Conservation (phyloP, 768 basidiomycete species). For the Boletellus ananas region DNA sequence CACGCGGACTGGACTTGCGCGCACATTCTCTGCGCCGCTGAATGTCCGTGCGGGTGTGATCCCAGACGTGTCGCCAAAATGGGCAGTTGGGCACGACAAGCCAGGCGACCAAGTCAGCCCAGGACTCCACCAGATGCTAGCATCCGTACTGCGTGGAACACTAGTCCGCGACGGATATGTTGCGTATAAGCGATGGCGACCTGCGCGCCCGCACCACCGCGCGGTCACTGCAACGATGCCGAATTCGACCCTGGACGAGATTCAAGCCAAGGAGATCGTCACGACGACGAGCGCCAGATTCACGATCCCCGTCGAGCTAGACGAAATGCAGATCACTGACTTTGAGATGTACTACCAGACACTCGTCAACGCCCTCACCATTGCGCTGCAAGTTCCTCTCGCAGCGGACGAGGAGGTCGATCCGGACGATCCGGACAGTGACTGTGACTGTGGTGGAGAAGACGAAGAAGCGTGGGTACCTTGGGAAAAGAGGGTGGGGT, state of each 20-base stretch:
- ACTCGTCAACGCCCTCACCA: constrained; percentile 4
- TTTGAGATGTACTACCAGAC: constrained; percentile 16
- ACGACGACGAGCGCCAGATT: constrained; percentile 7
- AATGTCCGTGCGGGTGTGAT: background rate
- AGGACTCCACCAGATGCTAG: background rate
- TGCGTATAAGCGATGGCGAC: background rate
- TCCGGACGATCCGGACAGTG: constrained; percentile 3
- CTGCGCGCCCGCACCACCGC: background rate
- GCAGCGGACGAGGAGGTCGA: background rate
- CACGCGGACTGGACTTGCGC: constrained; percentile 13
- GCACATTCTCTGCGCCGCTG: constrained; percentile 3
- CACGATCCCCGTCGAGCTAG: constrained; percentile 6
- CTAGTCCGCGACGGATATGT: background rate
- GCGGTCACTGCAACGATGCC: constrained; percentile 4
- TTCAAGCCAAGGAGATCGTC: background rate
- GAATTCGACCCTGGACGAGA: constrained; percentile 3
- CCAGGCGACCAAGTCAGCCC: background rate
- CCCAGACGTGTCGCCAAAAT: background rate
- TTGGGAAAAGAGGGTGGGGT: constrained; percentile 4
- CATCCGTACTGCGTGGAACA: too few relatives aligned
- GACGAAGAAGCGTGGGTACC: constrained; percentile 21
- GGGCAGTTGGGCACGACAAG: constrained; percentile 4
- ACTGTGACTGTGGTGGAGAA: background rate
- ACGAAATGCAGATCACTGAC: background rate
- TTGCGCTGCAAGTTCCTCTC: background rate